Conservation (phyloP, 2,329 filamentous ascomycete species). For the Pyricularia pennisetigena region DNA sequence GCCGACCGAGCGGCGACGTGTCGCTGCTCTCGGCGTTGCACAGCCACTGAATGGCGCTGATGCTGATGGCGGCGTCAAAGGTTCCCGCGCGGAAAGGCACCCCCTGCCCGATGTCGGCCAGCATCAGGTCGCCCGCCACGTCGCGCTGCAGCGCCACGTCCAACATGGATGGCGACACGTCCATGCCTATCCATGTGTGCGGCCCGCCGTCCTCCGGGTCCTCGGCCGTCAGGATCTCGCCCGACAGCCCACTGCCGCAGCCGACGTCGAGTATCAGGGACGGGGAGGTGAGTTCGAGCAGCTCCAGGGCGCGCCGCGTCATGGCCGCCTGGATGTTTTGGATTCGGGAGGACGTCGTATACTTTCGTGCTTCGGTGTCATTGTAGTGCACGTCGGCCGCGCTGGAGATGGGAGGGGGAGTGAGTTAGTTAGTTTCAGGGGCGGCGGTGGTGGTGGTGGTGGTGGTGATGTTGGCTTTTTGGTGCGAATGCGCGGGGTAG, state of each 20-base stretch:
- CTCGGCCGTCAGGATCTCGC: conserved; percentile 68
- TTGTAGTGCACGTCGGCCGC: conserved; percentile 97
- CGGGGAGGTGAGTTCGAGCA: conserved; percentile 69
- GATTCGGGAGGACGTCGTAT: conserved; percentile 92
- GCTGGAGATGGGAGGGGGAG: conserved; percentile 8
- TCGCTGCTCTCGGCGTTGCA: conserved; percentile 91
- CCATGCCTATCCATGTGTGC: conserved; percentile 96
- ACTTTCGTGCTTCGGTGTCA: conserved; percentile 90
- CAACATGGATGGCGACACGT: conserved; percentile 93
- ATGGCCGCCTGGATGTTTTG: conserved; percentile 91
- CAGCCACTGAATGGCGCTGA: conserved; percentile 95
- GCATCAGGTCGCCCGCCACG: conserved; percentile 85
- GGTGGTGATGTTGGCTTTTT: conserved; percentile 7
- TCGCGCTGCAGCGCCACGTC: conserved; percentile 86
- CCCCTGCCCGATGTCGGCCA: conserved; percentile 92
- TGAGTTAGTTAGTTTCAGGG: conserved; percentile 12
- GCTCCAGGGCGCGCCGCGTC: conserved; percentile 86
- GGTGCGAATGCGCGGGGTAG: conserved; percentile 5
- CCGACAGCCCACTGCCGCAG: conserved; percentile 88
- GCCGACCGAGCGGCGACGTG: conserved; percentile 66
- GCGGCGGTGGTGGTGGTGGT: conserved; percentile 9
- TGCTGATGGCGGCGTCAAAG: conserved; percentile 92
- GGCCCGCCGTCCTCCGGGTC: conserved; percentile 62
- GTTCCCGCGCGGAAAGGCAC: conserved; percentile 85
- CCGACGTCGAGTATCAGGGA: conserved; percentile 94